Evolutionary conservation across 2,329 filamentous ascomycete species (phyloP).

Genomic region (Didymella glomerata): DNA sequence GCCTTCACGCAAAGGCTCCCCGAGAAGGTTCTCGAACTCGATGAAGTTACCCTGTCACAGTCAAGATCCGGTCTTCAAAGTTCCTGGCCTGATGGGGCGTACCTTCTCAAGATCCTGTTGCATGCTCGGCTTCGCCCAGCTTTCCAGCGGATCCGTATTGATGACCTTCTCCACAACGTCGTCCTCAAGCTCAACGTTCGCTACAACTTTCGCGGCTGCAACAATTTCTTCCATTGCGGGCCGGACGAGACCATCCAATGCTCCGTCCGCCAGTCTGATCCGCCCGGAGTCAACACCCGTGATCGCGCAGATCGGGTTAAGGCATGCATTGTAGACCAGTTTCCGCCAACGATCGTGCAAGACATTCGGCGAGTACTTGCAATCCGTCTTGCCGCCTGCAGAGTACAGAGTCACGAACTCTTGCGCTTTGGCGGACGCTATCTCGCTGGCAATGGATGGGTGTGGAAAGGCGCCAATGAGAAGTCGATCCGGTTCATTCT

Average conservation of each 20-base stretch:
- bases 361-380: conserved; percentile 55
- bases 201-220: conserved; percentile 54
- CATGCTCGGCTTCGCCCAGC: conserved; percentile 64
- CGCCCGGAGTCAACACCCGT: conserved; percentile 61
- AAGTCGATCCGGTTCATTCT: conserved; percentile 62
- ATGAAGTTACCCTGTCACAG: conserved; percentile 60
- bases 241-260: conserved; percentile 58
- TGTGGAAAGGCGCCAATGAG: conserved; percentile 61
- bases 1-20: conserved; percentile 64
- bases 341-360: conserved; percentile 60
- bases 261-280: conserved; percentile 57
- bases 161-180: conserved; percentile 59
- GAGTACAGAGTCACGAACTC: conserved; percentile 60
- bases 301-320: conserved; percentile 64
- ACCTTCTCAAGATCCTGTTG: conserved; percentile 62
- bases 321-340: conserved; percentile 61
- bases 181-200: conserved; percentile 55
- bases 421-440: conserved; percentile 45
- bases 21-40: conserved; percentile 65
- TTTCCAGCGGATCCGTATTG: conserved; percentile 59
- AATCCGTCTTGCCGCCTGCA: conserved; percentile 56
- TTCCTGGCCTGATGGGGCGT: conserved; percentile 2
- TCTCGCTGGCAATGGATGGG: conserved; percentile 40
- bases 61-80: neutral
- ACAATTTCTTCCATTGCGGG: conserved; percentile 65